phyloP scores from a whole-genome alignment of 2,329 filamentous ascomycete species.

The Aspergillus costaricaensis region DNA sequence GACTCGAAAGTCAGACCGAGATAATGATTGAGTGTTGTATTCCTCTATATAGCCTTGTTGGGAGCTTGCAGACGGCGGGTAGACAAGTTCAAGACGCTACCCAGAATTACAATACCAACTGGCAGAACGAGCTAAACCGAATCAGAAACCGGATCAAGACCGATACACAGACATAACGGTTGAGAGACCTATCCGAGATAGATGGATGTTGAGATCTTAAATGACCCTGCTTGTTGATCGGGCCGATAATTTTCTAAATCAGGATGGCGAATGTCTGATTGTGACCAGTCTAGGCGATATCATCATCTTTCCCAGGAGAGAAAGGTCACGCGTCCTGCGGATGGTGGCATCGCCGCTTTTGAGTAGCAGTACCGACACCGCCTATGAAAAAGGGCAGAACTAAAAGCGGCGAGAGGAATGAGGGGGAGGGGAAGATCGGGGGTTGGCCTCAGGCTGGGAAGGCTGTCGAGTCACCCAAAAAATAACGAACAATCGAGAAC shows the following conservation, averaged over 20 bases:
- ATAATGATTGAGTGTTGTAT: neutral
- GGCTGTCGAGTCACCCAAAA: neutral
- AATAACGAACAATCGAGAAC: conserved; percentile 8
- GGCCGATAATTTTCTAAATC: neutral
- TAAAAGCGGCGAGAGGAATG: conserved; percentile 23
- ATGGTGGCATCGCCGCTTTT: neutral
- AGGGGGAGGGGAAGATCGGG: conserved; percentile 22
- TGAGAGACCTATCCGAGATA: neutral
- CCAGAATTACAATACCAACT: neutral
- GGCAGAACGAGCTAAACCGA: neutral
- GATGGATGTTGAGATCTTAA: too few relatives aligned
- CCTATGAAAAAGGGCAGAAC: neutral
- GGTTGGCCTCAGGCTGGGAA: conserved; percentile 12
- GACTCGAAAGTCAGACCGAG: neutral
- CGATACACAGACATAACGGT: neutral
- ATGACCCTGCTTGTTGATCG: neutral
- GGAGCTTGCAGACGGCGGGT: neutral
- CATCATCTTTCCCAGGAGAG: neutral
- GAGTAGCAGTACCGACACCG: neutral
- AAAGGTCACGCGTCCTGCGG: neutral
- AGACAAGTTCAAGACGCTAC: neutral
- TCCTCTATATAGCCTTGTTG: neutral
- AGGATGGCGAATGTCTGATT: neutral
- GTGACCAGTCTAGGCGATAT: neutral
- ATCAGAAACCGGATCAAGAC: neutral